A percentile compares a stretch with the other conserved stretches of the same genome.
Evolutionary conservation across 2,329 filamentous ascomycete genomes (phyloP).

Genomic region (Aspergillus oerlinghausenensis): DNA sequence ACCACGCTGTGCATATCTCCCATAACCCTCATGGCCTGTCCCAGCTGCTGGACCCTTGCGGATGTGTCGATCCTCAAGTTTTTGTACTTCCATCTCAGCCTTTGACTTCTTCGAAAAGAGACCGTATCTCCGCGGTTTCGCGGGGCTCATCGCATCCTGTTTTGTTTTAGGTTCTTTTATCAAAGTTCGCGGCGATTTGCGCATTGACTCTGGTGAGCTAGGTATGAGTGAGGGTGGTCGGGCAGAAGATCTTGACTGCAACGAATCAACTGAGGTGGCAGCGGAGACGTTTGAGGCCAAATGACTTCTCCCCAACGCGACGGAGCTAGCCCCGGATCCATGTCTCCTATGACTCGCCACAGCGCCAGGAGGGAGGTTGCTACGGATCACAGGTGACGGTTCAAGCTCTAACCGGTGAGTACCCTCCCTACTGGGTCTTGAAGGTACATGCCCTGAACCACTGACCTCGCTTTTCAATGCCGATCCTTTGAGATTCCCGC

Average conservation of each 20-base stretch:
- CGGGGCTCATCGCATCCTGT: conserved; percentile 25
- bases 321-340: conserved; percentile 44
- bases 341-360: conserved; percentile 48
- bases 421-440: conserved; percentile 64
- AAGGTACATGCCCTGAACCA: conserved; percentile 43
- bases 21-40: conserved; percentile 77
- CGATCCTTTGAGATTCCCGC: conserved; percentile 3
- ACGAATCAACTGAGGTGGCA: conserved; percentile 35
- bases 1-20: conserved; percentile 44
- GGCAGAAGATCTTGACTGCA: conserved; percentile 29
- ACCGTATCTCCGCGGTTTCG: conserved; percentile 62
- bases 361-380: conserved; percentile 49
- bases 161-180: conserved; percentile 25
- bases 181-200: conserved; percentile 35
- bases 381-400: conserved; percentile 52
- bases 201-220: conserved; percentile 26
- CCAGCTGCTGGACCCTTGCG: conserved; percentile 81
- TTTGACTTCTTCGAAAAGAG: conserved; percentile 73
- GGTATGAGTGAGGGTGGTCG: conserved; percentile 30
- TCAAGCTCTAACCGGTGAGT: conserved; percentile 57
- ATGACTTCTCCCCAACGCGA: conserved; percentile 28
- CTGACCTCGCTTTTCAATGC: conserved; percentile 19
- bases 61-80: conserved; percentile 49
- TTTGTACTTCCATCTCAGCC: conserved; percentile 48
- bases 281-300: conserved; percentile 28